Evolutionary conservation across 805 yeast genomes (phyloP).

Genomic region (Schizosaccharomyces osmophilus): DNA sequence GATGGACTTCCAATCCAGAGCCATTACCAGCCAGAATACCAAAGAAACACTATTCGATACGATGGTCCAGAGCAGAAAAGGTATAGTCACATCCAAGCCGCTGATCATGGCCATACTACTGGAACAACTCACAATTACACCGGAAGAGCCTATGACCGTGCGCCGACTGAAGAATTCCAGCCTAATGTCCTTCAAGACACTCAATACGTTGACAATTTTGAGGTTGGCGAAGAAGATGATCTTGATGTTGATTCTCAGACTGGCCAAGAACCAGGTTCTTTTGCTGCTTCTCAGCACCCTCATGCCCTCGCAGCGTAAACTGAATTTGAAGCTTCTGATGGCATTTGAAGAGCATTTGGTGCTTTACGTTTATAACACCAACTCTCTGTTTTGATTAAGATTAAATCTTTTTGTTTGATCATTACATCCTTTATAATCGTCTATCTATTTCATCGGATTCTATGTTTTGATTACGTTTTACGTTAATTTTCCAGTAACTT

Average conservation of each 20-base stretch:
- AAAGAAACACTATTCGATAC: not conserved
- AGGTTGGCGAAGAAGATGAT: not conserved
- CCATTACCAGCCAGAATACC: not conserved
- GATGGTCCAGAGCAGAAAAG: not conserved
- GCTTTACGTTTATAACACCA: too few relatives aligned
- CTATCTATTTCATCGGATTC: too few relatives aligned
- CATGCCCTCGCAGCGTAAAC: not conserved
- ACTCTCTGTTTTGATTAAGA: too few relatives aligned
- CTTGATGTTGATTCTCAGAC: not conserved
- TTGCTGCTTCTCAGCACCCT: not conserved
- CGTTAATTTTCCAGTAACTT: too few relatives aligned
- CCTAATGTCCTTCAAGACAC: not conserved
- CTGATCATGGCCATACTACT: not conserved
- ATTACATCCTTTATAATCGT: too few relatives aligned
- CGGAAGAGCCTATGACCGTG: too few relatives aligned
- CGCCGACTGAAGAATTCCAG: not conserved
- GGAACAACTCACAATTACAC: not conserved
- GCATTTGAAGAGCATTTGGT: too few relatives aligned
- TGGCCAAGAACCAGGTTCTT: not conserved
- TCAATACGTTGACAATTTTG: not conserved
- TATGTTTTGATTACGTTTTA: too few relatives aligned
- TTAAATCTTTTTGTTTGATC: too few relatives aligned
- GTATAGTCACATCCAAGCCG: not conserved
- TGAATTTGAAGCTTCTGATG: too few relatives aligned
- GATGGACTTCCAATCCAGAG: not conserved